Percentiles rank a stretch among this genome's conserved stretches.
phyloP scores from a whole-genome alignment of 495 filamentous ascomycete genomes.

The Achaetomiella virescens region DNA sequence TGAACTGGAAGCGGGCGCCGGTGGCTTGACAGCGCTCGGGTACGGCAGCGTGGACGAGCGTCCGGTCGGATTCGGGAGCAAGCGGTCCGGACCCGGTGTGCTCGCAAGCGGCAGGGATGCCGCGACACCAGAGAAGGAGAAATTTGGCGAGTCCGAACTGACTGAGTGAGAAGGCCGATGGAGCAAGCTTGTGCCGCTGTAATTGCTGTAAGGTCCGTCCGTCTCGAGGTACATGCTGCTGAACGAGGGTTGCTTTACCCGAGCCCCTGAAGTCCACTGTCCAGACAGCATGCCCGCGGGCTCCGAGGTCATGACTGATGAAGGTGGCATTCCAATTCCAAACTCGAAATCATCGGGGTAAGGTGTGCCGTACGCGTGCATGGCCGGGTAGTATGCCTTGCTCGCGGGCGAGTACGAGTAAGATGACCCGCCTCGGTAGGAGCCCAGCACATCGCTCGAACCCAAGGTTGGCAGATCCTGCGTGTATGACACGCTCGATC shows the following conservation, averaged over 20 bases:
- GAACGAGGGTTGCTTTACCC: slow-evolving; percentile 16
- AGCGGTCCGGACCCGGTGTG: slow-evolving; percentile 27
- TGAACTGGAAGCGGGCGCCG: neutral
- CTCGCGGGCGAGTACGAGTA: slow-evolving; percentile 26
- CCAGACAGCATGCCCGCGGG: slow-evolving; percentile 25
- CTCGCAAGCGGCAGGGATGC: slow-evolving; percentile 31
- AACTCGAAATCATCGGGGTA: slow-evolving; percentile 41
- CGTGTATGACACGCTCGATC: slow-evolving; percentile 22
- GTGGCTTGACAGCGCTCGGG: slow-evolving; percentile 21
- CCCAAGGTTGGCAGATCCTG: slow-evolving; percentile 24
- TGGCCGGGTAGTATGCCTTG: slow-evolving; percentile 31
- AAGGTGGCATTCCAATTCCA: slow-evolving; percentile 26
- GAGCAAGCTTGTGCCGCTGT: slow-evolving; percentile 25
- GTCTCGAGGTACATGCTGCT: slow-evolving; percentile 31
- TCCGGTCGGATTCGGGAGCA: slow-evolving; percentile 33
- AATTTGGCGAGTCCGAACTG: slow-evolving; percentile 27
- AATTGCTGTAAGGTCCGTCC: slow-evolving; percentile 26
- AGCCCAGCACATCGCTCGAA: slow-evolving; percentile 25
- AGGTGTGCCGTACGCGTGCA: slow-evolving; percentile 27
- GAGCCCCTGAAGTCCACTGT: slow-evolving; percentile 23
- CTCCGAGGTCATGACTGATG: slow-evolving; percentile 30
- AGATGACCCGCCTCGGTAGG: slow-evolving; percentile 22
- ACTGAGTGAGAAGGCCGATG: slow-evolving; percentile 31
- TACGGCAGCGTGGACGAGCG: slow-evolving; percentile 26
- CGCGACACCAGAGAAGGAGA: slow-evolving; percentile 37